Evolutionary conservation across 2,329 filamentous ascomycete genomes (phyloP).

Genomic region (Aureobasidium leucospermi): DNA sequence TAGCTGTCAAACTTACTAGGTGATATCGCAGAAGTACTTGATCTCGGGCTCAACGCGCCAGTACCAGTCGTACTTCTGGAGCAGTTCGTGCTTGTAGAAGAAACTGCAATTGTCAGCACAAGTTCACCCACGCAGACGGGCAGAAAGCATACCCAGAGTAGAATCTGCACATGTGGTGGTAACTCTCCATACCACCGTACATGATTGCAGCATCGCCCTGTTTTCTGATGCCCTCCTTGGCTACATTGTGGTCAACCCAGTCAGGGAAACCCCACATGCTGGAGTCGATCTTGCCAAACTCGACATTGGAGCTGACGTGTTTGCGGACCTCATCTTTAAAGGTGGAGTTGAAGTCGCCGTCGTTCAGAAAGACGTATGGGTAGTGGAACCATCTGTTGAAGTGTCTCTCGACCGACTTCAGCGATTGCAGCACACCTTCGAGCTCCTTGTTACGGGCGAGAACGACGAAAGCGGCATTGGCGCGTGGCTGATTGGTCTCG

Average conservation of each 20-base stretch:
- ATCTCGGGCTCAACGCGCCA: constrained; percentile 99
- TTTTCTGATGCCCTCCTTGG: constrained; percentile 91
- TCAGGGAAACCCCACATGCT: constrained; percentile 96
- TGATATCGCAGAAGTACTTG: constrained; percentile 99
- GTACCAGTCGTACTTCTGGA: constrained; percentile 98
- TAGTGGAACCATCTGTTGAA: constrained; percentile 99
- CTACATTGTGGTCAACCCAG: constrained; percentile 90
- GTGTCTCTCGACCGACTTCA: constrained; percentile 96
- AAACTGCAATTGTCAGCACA: constrained; percentile 46
- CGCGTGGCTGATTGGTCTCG: constrained; percentile 65
- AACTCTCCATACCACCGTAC: constrained; percentile 98
- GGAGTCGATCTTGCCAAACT: constrained; percentile 88
- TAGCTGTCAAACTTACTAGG: constrained; percentile 59
- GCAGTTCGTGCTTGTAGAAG: constrained; percentile 93
- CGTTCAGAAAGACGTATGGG: constrained; percentile 96
- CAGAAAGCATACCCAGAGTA: constrained; percentile 75
- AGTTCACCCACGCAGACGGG: neutral
- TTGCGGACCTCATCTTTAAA: constrained; percentile 86
- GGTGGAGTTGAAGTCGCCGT: constrained; percentile 89
- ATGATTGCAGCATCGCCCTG: constrained; percentile 97
- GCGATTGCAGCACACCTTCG: constrained; percentile 88
- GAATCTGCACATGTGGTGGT: constrained; percentile 98
- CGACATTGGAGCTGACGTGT: constrained; percentile 78
- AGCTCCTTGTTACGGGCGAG: constrained; percentile 93
- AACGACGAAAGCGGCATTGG: constrained; percentile 93